A percentile compares a stretch with the other conserved stretches of the same genome.
phyloP scores from a whole-genome alignment of 768 basidiomycete genomes.

The Mycena indigotica region DNA sequence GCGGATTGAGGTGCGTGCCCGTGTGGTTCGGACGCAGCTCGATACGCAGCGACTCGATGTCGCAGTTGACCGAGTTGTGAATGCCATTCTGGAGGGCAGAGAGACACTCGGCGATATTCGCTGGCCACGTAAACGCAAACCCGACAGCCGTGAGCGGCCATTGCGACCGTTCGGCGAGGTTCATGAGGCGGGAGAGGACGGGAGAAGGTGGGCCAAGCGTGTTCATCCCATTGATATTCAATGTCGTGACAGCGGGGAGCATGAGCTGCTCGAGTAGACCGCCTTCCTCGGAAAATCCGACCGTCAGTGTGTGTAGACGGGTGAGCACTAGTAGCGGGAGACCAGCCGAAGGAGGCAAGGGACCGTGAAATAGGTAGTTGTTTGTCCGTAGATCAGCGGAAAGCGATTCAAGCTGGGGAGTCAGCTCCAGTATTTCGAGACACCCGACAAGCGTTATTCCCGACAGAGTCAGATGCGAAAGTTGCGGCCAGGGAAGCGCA shows the following conservation, averaged over 20 bases:
- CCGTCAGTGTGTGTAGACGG: background rate
- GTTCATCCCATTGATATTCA: background rate
- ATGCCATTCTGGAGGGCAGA: background rate
- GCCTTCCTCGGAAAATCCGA: background rate
- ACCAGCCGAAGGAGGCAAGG: background rate
- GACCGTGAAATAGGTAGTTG: slow-evolving; percentile 1
- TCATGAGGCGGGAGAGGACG: background rate
- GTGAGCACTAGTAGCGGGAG: background rate
- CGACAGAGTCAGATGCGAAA: background rate
- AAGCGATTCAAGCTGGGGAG: background rate
- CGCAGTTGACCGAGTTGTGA: background rate
- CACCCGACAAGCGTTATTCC: background rate
- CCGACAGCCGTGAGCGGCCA: background rate
- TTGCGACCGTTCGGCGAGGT: background rate
- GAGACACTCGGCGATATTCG: background rate
- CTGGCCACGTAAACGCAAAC: background rate
- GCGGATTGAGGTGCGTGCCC: background rate
- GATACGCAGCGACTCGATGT: background rate
- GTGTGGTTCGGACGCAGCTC: background rate
- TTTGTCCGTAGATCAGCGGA: background rate
- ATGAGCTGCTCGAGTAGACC: background rate
- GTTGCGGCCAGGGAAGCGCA: background rate
- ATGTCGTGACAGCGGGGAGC: background rate
- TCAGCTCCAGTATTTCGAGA: background rate
- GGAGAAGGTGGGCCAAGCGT: background rate